Evolutionary conservation across 2,329 filamentous ascomycete genomes (phyloP).

Genomic region (Ophiostoma tasmaniense): DNA sequence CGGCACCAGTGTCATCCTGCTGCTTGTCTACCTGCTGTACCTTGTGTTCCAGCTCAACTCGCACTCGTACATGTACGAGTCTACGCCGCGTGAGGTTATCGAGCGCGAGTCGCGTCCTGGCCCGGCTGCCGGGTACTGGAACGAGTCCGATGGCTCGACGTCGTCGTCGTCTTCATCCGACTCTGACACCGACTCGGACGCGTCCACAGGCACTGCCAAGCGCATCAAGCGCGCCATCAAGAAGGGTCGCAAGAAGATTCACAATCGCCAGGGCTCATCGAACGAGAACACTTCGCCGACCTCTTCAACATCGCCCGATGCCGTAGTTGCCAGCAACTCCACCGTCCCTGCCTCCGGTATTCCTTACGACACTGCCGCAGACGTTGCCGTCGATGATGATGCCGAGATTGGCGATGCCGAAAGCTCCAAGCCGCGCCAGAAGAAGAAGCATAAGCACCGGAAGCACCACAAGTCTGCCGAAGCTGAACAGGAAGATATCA

Average conservation of each 20-base stretch:
- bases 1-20: conserved; percentile 65
- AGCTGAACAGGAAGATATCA: background rate
- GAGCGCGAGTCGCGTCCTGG: conserved; percentile 55
- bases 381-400: conserved; percentile 20
- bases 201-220: conserved; percentile 41
- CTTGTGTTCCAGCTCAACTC: conserved; percentile 69
- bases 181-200: conserved; percentile 40
- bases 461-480: conserved; percentile 14
- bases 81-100: conserved; percentile 60
- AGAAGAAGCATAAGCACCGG: conserved; percentile 33
- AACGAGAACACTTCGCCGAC: conserved; percentile 27
- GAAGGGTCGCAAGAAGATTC: conserved; percentile 50
- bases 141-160: conserved; percentile 38
- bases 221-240: conserved; percentile 55
- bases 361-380: background rate
- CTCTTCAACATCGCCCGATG: background rate
- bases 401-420: conserved; percentile 19
- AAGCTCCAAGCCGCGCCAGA: conserved; percentile 17
- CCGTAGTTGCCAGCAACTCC: background rate
- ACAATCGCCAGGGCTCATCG: conserved; percentile 30
- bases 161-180: conserved; percentile 36
- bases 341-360: background rate
- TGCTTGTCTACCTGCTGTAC: conserved; percentile 65
- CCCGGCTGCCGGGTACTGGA: conserved; percentile 57
- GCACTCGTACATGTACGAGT: conserved; percentile 59